Percentiles rank a stretch among this genome's conserved stretches.
Evolutionary conservation across 495 filamentous ascomycete species (phyloP).

Genomic region (Xylaria acuta): DNA sequence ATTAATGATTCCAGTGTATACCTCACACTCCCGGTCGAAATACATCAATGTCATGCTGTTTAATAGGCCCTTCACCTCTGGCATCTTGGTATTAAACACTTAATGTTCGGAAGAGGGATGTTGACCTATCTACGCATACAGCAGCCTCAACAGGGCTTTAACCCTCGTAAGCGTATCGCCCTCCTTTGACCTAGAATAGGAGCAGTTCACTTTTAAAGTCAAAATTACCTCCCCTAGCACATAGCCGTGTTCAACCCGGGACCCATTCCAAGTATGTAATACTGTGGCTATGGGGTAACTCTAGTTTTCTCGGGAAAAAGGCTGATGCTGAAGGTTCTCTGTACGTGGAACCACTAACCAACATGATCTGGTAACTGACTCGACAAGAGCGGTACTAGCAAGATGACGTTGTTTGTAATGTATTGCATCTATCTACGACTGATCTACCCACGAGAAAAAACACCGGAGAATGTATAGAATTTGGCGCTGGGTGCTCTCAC

Average conservation of each 20-base stretch:
- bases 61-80: neutral
- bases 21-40: neutral
- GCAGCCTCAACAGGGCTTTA: neutral
- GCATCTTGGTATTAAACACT: neutral
- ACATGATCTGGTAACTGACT: neutral
- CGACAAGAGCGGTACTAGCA: neutral
- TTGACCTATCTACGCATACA: neutral
- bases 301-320: neutral
- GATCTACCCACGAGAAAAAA: neutral
- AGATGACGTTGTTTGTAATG: constrained; percentile 19
- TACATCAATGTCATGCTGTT: neutral
- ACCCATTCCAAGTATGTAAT: neutral
- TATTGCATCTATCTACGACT: neutral
- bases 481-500: neutral
- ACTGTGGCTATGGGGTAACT: neutral
- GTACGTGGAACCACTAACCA: neutral
- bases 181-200: neutral
- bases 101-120: neutral
- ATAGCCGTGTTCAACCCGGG: neutral
- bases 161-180: neutral
- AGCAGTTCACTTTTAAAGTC: neutral
- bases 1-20: neutral
- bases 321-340: neutral
- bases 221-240: neutral
- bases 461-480: neutral